Percentiles rank a stretch among this genome's conserved stretches.
phyloP scores from a whole-genome alignment of 371 early-diverging fungal species.

The Mortierella sp. region DNA sequence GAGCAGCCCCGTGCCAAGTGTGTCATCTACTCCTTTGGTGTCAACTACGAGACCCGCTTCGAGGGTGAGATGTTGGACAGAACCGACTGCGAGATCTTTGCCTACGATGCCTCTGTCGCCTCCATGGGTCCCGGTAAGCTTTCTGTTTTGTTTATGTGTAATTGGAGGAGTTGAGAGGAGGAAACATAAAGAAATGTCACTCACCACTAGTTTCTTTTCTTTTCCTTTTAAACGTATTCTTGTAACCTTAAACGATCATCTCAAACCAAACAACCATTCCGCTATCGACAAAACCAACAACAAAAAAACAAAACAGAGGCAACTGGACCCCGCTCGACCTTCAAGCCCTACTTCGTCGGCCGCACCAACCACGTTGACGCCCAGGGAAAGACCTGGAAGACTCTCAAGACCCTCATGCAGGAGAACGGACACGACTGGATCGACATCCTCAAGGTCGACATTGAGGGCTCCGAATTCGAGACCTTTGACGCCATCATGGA shows the following conservation, averaged over 20 bases:
- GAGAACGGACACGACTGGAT: constrained; percentile 58
- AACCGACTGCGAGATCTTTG: constrained; percentile 47
- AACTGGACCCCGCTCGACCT: constrained; percentile 20
- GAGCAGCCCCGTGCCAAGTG: constrained; percentile 50
- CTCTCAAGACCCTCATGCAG: constrained; percentile 41
- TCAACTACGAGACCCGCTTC: constrained; percentile 52
- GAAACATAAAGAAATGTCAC: background rate
- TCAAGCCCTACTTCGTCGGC: constrained; percentile 43
- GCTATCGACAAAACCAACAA: background rate
- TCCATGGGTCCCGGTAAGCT: constrained; percentile 42
- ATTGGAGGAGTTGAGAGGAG: background rate
- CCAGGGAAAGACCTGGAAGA: constrained; percentile 23
- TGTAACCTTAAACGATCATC: background rate
- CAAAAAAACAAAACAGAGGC: constrained; percentile 7
- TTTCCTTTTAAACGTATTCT: background rate
- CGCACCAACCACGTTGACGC: constrained; percentile 17
- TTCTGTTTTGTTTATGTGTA: background rate
- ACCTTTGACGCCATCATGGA: constrained; percentile 49
- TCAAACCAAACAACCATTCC: background rate
- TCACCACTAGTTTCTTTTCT: background rate
- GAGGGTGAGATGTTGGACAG: constrained; percentile 55
- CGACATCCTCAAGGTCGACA: constrained; percentile 50
- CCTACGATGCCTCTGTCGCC: constrained; percentile 47
- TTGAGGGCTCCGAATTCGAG: constrained; percentile 37
- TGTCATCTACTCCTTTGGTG: constrained; percentile 51